Evolutionary conservation across 257 asterid species (phyloP).

Genomic region (Fraxinus americana): DNA sequence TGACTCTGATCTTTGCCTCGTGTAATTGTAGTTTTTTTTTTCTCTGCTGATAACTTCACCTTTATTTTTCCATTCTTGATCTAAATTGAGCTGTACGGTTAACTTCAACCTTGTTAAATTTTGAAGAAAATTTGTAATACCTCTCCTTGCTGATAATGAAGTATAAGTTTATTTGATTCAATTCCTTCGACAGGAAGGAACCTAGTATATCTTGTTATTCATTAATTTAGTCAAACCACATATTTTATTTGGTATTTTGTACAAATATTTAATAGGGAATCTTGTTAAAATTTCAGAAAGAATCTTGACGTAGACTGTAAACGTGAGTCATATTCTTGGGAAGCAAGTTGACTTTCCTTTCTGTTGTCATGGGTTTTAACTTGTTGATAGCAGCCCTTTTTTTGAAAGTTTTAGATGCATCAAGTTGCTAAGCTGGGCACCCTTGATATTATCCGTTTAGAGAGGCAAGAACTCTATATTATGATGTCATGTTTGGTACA

Average conservation of each 20-base stretch:
- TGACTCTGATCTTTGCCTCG: slow-evolving; percentile 36
- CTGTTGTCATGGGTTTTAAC: neutral
- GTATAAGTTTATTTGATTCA: neutral
- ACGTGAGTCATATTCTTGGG: neutral
- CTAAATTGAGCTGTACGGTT: slow-evolving; percentile 40
- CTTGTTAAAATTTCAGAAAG: neutral
- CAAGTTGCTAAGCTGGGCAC: neutral
- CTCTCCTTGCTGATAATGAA: neutral
- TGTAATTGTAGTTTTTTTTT: slow-evolving; percentile 29
- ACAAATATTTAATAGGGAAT: neutral
- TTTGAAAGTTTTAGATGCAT: neutral
- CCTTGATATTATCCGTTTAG: neutral
- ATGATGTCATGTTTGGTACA: neutral
- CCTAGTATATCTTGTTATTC: neutral
- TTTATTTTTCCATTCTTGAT: slow-evolving; percentile 32
- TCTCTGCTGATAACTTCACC: slow-evolving; percentile 16
- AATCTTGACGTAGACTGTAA: neutral
- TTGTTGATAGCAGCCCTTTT: too few species aligned
- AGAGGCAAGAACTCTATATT: neutral
- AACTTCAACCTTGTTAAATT: slow-evolving; percentile 27
- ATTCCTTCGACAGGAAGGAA: neutral
- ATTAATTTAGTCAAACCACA: neutral
- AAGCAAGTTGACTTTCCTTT: neutral
- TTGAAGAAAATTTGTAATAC: slow-evolving; percentile 28
- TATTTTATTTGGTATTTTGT: neutral